phyloP scores from a whole-genome alignment of 2,329 filamentous ascomycete species.

The Shiraia sp. region DNA sequence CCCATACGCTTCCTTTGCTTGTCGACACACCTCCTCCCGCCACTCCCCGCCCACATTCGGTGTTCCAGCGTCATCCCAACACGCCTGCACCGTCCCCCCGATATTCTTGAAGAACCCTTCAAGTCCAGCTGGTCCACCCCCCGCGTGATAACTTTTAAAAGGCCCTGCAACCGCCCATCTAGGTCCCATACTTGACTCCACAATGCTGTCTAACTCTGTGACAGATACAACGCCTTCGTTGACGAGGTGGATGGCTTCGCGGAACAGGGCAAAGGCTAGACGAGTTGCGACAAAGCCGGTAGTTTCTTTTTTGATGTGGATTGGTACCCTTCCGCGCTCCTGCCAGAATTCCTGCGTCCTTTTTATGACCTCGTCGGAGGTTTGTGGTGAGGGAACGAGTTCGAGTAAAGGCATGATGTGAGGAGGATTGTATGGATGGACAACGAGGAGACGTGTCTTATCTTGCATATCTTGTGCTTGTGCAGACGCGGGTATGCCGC shows the following conservation, averaged over 20 bases:
- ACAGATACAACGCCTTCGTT: constrained; percentile 56
- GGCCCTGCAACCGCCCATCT: constrained; percentile 49
- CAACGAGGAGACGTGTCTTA: constrained; percentile 54
- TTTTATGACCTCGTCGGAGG: constrained; percentile 42
- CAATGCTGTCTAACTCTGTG: constrained; percentile 58
- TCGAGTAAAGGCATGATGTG: constrained; percentile 66
- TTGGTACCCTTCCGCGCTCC: constrained; percentile 48
- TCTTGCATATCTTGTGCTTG: constrained; percentile 52
- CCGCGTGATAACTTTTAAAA: constrained; percentile 63
- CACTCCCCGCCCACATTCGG: constrained; percentile 50
- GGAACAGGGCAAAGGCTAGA: constrained; percentile 59
- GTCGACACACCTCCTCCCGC: constrained; percentile 51
- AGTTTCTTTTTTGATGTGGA: constrained; percentile 56
- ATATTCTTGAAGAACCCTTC: constrained; percentile 60
- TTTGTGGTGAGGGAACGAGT: constrained; percentile 57
- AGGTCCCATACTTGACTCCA: constrained; percentile 31
- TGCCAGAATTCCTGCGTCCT: constrained; percentile 54
- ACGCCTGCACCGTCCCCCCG: constrained; percentile 58
- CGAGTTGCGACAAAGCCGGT: constrained; percentile 63
- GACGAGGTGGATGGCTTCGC: constrained; percentile 61
- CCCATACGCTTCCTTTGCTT: constrained; percentile 55
- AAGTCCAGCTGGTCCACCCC: constrained; percentile 59
- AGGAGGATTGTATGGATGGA: constrained; percentile 66
- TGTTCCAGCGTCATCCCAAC: constrained; percentile 56
- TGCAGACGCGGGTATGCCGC: constrained; percentile 59